Evolutionary conservation across 192 early-diverging fungal genomes (phyloP), one percentile per base, ranked within the genome.

Genomic region (Podila verticillata): DNA sequence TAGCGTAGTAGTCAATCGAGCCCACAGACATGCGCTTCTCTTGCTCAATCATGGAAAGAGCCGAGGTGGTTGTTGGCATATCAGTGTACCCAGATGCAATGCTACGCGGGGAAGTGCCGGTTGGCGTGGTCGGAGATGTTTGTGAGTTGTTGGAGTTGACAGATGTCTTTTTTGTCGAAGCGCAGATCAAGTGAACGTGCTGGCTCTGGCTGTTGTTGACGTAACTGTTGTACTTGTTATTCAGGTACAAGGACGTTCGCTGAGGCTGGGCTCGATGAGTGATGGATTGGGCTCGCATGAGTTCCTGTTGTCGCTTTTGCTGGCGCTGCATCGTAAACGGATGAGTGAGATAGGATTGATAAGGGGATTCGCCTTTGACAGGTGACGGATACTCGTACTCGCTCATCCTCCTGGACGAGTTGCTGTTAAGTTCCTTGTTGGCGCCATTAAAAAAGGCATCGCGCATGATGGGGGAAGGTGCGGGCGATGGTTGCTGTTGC

Each of bases 1-100:
- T 54, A 7, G 51, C 51, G 24, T 54, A 54, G 51, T 54, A 54
- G 10, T 54, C 51, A 17, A 54, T 26, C 51, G 51, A 54, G 24
- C 51, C n/a, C 51, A 54, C 58, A 24, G 28, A 31, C n/a, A 51
- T 56, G 39, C 29, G 22, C 44, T 75, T 75, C 51, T 75, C 67
- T 15, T 75, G 57, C 62, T 75, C 67, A 17, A 75, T 70, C 67
- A 75, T 65, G 17, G 74, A 75, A 10, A 69, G 56, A 17, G 74
- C 67, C 51, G 49, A 44, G 1, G 36, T 69, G 6, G 67, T 75
- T 6, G 67, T 63, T 10, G 66, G 73, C 59, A 68, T 74, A 44
- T 29, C 26, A 13, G 63, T 9, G 24, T 29, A 31, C 7, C 20
- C 10, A 12, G 51, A 24, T 26, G 51, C 22, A 17, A n/a, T 7